phyloP scores from a whole-genome alignment of 2,329 filamentous ascomycete species.

The Stromatinia cepivora region DNA sequence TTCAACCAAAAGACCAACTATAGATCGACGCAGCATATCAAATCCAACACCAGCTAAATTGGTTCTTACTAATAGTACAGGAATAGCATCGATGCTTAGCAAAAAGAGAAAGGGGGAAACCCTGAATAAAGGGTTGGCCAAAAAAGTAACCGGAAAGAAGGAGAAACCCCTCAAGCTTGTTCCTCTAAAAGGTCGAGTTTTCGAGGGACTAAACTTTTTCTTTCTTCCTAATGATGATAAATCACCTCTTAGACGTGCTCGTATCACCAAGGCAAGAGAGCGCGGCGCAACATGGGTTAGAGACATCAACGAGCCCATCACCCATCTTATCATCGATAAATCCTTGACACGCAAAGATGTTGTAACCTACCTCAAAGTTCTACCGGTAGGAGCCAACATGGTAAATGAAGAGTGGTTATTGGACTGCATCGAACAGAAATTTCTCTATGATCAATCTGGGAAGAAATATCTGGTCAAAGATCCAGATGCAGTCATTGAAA shows the following conservation, averaged over 20 bases:
- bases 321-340: slow-evolving; percentile 79
- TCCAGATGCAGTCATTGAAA: slow-evolving; percentile 6
- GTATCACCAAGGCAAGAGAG: slow-evolving; percentile 73
- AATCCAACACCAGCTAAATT: slow-evolving; percentile 34
- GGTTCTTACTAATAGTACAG: slow-evolving; percentile 34
- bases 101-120: slow-evolving; percentile 28
- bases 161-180: slow-evolving; percentile 46
- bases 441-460: slow-evolving; percentile 59
- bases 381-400: slow-evolving; percentile 50
- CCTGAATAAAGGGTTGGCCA: slow-evolving; percentile 6
- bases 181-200: slow-evolving; percentile 57
- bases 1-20: slow-evolving; percentile 18
- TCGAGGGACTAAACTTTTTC: slow-evolving; percentile 63
- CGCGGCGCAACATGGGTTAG: slow-evolving; percentile 73
- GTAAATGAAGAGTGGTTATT: slow-evolving; percentile 69
- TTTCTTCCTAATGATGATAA: slow-evolving; percentile 83
- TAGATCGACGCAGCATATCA: slow-evolving; percentile 31
- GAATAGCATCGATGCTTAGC: slow-evolving; percentile 35
- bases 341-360: slow-evolving; percentile 64
- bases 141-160: slow-evolving; percentile 47
- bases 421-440: slow-evolving; percentile 63
- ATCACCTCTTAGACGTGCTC: slow-evolving; percentile 62
- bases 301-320: slow-evolving; percentile 57
- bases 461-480: slow-evolving; percentile 55
- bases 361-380: slow-evolving; percentile 51